A percentile compares a stretch with the other conserved stretches of the same genome.
Evolutionary conservation across 768 basidiomycete genomes (phyloP).

Genomic region (Dioszegia aurantiaca): DNA sequence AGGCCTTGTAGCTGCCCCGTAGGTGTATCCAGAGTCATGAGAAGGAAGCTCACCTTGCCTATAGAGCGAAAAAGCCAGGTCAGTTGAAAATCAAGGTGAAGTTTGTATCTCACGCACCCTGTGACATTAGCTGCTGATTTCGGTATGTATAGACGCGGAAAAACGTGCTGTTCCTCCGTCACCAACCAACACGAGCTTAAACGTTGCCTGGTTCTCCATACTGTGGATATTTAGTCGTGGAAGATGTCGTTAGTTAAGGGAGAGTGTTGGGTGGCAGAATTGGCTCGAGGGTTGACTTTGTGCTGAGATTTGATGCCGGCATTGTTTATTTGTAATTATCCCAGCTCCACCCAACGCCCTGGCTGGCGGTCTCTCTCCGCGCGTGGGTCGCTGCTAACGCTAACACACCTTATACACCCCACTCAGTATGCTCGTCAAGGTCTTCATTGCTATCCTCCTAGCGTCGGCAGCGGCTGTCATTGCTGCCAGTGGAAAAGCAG

Average conservation of each 20-base stretch:
- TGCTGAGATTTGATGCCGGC: too few species aligned
- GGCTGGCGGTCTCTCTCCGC: too few species aligned
- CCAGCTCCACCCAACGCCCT: too few species aligned
- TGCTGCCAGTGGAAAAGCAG: conserved; percentile 5
- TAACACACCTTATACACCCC: neutral
- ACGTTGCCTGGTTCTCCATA: conserved; percentile 66
- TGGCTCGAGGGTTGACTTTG: neutral
- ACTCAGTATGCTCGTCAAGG: neutral
- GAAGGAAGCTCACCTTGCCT: conserved; percentile 27
- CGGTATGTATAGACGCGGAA: neutral
- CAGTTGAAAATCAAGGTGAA: neutral
- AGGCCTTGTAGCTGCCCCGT: conserved; percentile 10
- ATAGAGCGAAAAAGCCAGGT: conserved; percentile 3
- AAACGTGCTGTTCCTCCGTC: conserved; percentile 45
- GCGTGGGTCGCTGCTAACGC: too few species aligned
- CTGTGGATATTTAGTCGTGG: neutral
- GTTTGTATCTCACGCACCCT: conserved; percentile 12
- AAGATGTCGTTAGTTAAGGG: too few species aligned
- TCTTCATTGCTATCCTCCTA: conserved; percentile 3
- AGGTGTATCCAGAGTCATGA: too few species aligned
- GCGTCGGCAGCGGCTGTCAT: neutral
- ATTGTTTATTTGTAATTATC: neutral
- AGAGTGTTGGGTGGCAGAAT: neutral
- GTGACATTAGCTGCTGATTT: neutral
- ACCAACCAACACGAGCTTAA: conserved; percentile 98